Conservation (phyloP, 2,329 filamentous ascomycete species). For the Setomelanomma holmii region DNA sequence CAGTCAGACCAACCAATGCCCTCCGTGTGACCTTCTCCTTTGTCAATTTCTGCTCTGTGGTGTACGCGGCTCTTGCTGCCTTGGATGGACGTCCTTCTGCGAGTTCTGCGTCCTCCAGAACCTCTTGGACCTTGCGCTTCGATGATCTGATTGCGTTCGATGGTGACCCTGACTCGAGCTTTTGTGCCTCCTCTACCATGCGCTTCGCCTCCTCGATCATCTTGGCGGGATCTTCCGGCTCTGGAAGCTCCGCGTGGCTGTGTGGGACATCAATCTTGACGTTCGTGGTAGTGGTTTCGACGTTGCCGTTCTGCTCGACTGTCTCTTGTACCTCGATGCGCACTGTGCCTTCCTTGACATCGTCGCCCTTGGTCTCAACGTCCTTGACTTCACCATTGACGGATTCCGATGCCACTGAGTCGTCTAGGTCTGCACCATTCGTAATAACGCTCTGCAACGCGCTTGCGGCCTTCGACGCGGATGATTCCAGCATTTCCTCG, state of each 20-base stretch:
- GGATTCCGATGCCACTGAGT: conserved; percentile 51
- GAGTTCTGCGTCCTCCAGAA: conserved; percentile 61
- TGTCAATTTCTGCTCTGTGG: conserved; percentile 76
- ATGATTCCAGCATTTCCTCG: conserved; percentile 48
- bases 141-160: conserved; percentile 23
- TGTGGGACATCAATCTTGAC: conserved; percentile 79
- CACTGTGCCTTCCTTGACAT: conserved; percentile 58
- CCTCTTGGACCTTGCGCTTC: conserved; percentile 62
- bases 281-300: conserved; percentile 74
- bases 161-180: conserved; percentile 50
- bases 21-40: conserved; percentile 87
- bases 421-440: conserved; percentile 34
- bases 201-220: conserved; percentile 87
- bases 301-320: conserved; percentile 63
- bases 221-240: conserved; percentile 77
- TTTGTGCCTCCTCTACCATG: conserved; percentile 80
- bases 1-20: conserved; percentile 83
- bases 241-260: conserved; percentile 69
- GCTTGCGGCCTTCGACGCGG: conserved; percentile 58
- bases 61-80: conserved; percentile 67
- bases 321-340: conserved; percentile 75
- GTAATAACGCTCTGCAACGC: conserved; percentile 47
- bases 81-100: conserved; percentile 66
- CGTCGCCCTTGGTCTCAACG: conserved; percentile 15
- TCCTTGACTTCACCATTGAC: conserved; percentile 52